Base-by-base conservation (phyloP, 1,284 basidiomycete genomes). In the Trametes pubescens region DNA sequence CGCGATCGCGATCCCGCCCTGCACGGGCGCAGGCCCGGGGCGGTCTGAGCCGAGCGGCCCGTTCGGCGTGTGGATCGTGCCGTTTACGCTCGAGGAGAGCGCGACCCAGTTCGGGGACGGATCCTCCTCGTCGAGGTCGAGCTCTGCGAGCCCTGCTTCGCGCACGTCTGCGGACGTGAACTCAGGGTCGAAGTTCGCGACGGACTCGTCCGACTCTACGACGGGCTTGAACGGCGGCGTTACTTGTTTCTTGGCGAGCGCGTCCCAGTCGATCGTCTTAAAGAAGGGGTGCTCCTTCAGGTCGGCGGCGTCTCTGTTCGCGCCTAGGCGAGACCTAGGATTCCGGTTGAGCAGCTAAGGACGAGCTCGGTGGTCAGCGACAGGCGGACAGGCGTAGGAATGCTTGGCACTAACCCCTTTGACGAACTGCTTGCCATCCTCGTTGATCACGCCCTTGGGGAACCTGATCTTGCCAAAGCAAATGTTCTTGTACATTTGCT, bases 401-500 rank as follows among this genome's bases (percentile, higher is more conserved):
- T 57, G 18, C 1, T 10, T 10, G 32, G n/a, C 6, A 86, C 93
- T 81, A 73, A 96, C 94, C 64, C 95, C 96, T 80, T 99, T 99
- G 74, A 99, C 98, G 72, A 99, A 99, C 80, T 98, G 94, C 82
- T 99, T 99, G 60, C 98, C 98, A 64, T 99, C 96, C 72, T 99
- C 98, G 65, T 92, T 91, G 72, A 99, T 99, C 35, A 98, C 96
- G 59, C 94, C 95, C 73, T 96, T 93, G 32, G 98, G 98, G 83
- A 99, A 99, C 68, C 97, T 88, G 77, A 99, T 99, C 86, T 99
- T 99, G 69, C 98, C 98, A 78, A 95, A 96, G 77, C 96, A 99
- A 71, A 99, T 99, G 82, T 97, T 94, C 85, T 96, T 96, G 84
- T 99, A 99, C 98, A 99, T 99, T 79, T 98, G 95, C 77, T 99